Evolutionary conservation across 371 early-diverging fungal species (phyloP), one percentile per base, ranked within the genome.

Genomic region (Rhizomucor pusillus): DNA sequence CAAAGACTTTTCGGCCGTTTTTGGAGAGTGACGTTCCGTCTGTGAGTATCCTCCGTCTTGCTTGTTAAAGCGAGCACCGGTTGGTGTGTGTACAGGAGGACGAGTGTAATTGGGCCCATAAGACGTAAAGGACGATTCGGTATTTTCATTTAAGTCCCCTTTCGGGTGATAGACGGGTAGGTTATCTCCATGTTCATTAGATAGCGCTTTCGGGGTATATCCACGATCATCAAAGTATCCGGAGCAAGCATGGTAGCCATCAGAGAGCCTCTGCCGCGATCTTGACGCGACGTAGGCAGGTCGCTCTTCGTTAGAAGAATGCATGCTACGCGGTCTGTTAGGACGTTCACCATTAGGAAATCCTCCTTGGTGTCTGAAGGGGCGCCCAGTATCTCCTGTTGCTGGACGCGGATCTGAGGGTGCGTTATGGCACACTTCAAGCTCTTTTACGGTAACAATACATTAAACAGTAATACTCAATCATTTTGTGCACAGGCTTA

Each of bases 381-480:
- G n/a, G n/a, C n/a, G n/a, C n/a, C n/a, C n/a, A n/a, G n/a, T n/a
- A n/a, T n/a, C n/a, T n/a, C n/a, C n/a, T n/a, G n/a, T n/a, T n/a
- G n/a, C n/a, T n/a, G n/a, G 49, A 13, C 34, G 33, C 18, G 12
- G 22, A n/a, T 29, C 35, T 13, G 18, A n/a, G 16, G 52, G 52
- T 10, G 5, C 11, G 14, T 23, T 23, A 7, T 44, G 43, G 34
- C 52, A 52, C 3, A 52, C 52, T 52, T 52, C 52, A 14, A 52
- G 34, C 7, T 43, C 52, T 52, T 11, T 14, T 5, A 19, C 18
- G 1, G 20, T 36, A 37, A 37, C 37, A 37, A 11, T 14, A 14
- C 9, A 14, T 1, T 48, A 3, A 33, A 10, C 13, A 16, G n/a
- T 24, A 49, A 41, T 1, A 39, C 43, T 9, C 43, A 39, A 13